Conservation (phyloP, 345 rosid genomes). For the Boechera divaricarpa region DNA sequence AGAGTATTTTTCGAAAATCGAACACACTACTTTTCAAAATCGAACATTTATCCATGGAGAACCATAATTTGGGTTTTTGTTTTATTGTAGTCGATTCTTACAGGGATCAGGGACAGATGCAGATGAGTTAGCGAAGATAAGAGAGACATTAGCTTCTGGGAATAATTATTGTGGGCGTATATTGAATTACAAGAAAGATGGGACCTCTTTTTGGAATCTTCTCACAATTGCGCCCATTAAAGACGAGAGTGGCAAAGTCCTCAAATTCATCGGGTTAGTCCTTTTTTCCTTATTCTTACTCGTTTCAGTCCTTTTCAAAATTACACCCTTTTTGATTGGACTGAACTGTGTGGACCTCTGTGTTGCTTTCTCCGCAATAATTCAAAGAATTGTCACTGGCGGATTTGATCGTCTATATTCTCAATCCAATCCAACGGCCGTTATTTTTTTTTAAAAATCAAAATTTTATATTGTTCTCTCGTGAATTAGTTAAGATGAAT, state of each 20-base stretch:
- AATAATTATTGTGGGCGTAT: constrained; percentile 82
- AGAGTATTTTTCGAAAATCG: neutral
- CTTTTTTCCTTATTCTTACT: neutral
- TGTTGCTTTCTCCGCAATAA: constrained; percentile 41
- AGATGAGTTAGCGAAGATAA: constrained; percentile 75
- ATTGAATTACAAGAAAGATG: constrained; percentile 94
- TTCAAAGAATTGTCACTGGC: neutral
- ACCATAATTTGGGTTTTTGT: neutral
- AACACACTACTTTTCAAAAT: too few species aligned
- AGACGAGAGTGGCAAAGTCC: constrained; percentile 81
- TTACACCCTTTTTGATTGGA: constrained; percentile 40
- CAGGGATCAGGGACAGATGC: constrained; percentile 96
- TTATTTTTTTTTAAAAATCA: neutral
- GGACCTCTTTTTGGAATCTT: constrained; percentile 93
- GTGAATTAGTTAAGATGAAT: too few species aligned
- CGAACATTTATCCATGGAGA: neutral
- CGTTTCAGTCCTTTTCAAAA: constrained; percentile 3
- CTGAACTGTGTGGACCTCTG: constrained; percentile 38
- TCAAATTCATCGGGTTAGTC: constrained; percentile 94
- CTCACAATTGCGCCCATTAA: constrained; percentile 93
- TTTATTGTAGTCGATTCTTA: constrained; percentile 71
- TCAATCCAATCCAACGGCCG: constrained; percentile 25
- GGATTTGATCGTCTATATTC: neutral
- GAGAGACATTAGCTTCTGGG: constrained; percentile 68
- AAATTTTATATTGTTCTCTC: too few species aligned